Conservation (phyloP, 2,329 filamentous ascomycete genomes). For the Pseudogymnoascus sp. region DNA sequence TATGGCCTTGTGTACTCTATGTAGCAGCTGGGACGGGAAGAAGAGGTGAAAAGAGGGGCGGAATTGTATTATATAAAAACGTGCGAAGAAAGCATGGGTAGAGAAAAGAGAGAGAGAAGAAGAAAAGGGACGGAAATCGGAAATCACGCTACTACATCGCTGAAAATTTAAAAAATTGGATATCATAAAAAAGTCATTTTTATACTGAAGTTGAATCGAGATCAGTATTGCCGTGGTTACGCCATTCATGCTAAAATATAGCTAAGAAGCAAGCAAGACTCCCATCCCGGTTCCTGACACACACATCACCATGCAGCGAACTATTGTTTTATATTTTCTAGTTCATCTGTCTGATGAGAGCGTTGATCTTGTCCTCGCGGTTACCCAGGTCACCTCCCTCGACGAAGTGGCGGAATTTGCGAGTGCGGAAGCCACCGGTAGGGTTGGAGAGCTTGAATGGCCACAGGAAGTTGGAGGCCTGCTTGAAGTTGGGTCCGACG, state of each 20-base stretch:
- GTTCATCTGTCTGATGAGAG: slow-evolving; percentile 97
- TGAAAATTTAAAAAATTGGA: slow-evolving; percentile 3
- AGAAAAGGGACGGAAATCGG: background rate
- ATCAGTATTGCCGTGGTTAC: slow-evolving; percentile 17
- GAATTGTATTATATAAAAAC: slow-evolving; percentile 3
- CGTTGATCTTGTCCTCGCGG: slow-evolving; percentile 97
- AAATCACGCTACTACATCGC: slow-evolving; percentile 8
- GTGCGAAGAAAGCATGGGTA: background rate
- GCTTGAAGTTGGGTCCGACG: slow-evolving; percentile 99
- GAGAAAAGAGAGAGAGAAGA: background rate
- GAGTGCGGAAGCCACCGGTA: slow-evolving; percentile 86
- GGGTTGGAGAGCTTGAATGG: slow-evolving; percentile 99
- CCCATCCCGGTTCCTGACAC: slow-evolving; percentile 9
- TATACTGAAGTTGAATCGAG: slow-evolving; percentile 14
- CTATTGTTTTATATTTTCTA: slow-evolving; percentile 42
- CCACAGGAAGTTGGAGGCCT: slow-evolving; percentile 98
- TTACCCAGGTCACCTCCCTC: slow-evolving; percentile 98
- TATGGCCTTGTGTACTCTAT: background rate
- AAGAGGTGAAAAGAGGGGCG: background rate
- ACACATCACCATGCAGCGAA: slow-evolving; percentile 10
- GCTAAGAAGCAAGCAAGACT: slow-evolving; percentile 18
- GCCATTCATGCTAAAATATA: slow-evolving; percentile 23
- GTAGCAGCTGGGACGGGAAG: background rate
- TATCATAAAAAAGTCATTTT: slow-evolving; percentile 11
- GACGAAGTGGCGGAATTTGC: slow-evolving; percentile 99